Base-by-base conservation (phyloP, 345 rosid species). In the Euphorbia pulcherrima region DNA sequence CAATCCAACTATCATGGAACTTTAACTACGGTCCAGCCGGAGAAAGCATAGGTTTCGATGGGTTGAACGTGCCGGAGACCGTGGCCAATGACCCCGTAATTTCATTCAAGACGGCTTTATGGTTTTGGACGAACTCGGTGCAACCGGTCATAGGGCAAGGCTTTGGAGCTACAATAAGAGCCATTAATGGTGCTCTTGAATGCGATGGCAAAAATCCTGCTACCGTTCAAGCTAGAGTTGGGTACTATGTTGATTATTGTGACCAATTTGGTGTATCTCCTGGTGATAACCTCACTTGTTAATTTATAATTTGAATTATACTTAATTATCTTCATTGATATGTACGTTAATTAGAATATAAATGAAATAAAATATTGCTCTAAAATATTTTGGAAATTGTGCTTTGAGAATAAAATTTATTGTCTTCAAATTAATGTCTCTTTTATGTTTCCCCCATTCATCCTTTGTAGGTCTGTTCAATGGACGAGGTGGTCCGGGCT, bases 1-100 rank as follows among this genome's bases (percentile, higher is more conserved):
- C 85, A 0, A 52, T 86, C 33, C 88, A 86, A 53, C 73, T 86
- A n/a, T 67, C 86, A 11, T 75, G 90, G 86, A 86, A 84, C 74
- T 68, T 5, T 64, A 82, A 82, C 67, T 83, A 86, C 2, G 86
- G 88, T 27, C 71, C 83, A 0, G 86, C 86, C 3, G 85, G 85
- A 58, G 12, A 29, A 0, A 72, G 74, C 75, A 74, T 75, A 2
- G 74, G 76, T 2, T 78, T 80, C 40, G 82, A 83, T 6, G 82
- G 83, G 28, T 47, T 82, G 26, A 80, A 75, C 62, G 37, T 69
- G 5, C 85, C 85, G 0, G 84, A 85, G 67, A 72, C 71, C 0
- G 84, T 85, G 41, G 78, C 90, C 40, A 74, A 55, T 2, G 68
- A 85, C 14, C 72, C 81, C 0, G 44, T 79, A 0, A 65, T 82